Evolutionary conservation across 2,329 filamentous ascomycete species (phyloP).

Genomic region (Aspergillus spinulosporus): DNA sequence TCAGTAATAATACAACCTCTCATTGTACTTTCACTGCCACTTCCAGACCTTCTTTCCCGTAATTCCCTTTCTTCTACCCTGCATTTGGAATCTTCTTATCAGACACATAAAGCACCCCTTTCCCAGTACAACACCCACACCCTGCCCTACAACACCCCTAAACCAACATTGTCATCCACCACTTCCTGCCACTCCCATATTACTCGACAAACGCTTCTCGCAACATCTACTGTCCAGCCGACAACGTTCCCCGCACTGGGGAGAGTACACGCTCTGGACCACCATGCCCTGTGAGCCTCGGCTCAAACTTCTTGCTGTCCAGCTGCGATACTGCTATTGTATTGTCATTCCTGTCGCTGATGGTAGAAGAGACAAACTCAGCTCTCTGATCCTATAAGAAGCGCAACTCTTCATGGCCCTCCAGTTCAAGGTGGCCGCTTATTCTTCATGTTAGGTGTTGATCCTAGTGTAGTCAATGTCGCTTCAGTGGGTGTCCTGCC

Average conservation of each 20-base stretch:
- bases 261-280: neutral
- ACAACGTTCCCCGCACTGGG: constrained; percentile 3
- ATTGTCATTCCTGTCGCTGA: neutral
- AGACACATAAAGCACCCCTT: neutral
- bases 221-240: constrained; percentile 1
- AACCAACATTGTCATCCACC: neutral
- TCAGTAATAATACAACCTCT: too few species aligned
- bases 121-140: constrained; percentile 4
- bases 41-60: too few species aligned
- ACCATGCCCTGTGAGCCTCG: neutral
- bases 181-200: neutral
- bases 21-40: too few species aligned
- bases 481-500: neutral
- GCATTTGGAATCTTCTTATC: neutral
- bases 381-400: neutral
- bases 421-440: neutral
- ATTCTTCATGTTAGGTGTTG: neutral
- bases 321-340: neutral
- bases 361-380: neutral
- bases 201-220: neutral
- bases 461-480: neutral
- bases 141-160: constrained; percentile 3
- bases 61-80: neutral
- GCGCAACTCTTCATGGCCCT: neutral
- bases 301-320: neutral